A percentile compares a stretch with the other conserved stretches of the same genome.
These are phyloP conservation scores for Asparagopsis taxiformis DNA, from an alignment of 31 red algal species.

Conservation along the genomic window DNA sequence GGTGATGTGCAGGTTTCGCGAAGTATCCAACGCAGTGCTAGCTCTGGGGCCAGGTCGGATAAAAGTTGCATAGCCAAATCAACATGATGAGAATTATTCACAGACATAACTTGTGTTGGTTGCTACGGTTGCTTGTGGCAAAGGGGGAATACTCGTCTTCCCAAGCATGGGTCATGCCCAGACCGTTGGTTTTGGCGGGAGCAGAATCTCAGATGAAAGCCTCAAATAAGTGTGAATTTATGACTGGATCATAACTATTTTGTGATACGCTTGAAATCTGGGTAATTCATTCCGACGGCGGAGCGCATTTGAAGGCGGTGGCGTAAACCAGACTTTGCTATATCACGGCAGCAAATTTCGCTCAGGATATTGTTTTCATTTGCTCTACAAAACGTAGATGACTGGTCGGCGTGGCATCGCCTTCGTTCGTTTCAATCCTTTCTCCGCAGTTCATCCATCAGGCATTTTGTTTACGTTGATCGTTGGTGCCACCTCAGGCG, in stretches of 20 bases:
- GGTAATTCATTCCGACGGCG: no score
- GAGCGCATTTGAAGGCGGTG: slow-evolving; percentile 1
- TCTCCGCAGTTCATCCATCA: slow-evolving; percentile 19
- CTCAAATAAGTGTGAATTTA: no score
- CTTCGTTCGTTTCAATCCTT: slow-evolving; percentile 36
- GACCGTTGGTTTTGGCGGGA: slow-evolving; percentile 1
- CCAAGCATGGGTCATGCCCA: not conserved
- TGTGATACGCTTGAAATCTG: no score
- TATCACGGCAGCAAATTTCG: no score
- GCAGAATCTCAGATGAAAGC: no score
- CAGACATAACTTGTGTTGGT: slow-evolving; percentile 1
- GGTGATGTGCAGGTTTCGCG: not conserved
- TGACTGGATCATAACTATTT: no score
- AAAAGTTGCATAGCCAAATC: slow-evolving; percentile 1
- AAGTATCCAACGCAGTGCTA: slow-evolving; percentile 6
- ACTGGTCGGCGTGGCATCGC: slow-evolving; percentile 6
- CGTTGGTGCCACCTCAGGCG: slow-evolving; percentile 45
- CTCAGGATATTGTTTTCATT: no score
- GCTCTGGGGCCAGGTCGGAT: slow-evolving; percentile 26
- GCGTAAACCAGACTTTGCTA: no score
- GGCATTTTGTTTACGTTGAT: slow-evolving; percentile 24
- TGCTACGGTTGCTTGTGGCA: not conserved
- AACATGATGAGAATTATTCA: not conserved
- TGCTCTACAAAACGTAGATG: not conserved
- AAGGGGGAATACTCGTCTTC: not conserved